Evolutionary conservation across 2,329 filamentous ascomycete species (phyloP), one percentile per base, ranked within the genome.

Genomic region (Ophidiomyces ophidiicola): DNA sequence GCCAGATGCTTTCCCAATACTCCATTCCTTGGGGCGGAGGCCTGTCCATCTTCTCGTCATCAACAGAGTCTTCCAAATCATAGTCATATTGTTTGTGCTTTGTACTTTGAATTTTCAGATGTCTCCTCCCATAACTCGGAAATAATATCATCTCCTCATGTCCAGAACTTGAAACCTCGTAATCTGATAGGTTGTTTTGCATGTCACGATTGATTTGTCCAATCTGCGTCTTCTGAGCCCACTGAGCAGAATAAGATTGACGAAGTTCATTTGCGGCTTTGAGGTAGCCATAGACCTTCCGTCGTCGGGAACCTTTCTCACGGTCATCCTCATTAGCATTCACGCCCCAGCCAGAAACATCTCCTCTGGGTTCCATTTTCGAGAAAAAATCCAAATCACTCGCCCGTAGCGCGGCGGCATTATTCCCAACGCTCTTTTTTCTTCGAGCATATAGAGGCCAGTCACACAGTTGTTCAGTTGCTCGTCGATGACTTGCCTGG

Each of bases 121-220:
- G 80, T 44, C 70, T 71, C 54, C 87, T 78, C 6, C 84, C 85
- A 57, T 98, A 98, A 38, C 85, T 94, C 0, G 90, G 90, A 50
- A 98, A 98, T 17, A 98, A 58, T 6, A 98, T 76, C 78, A 98
- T 84, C 63, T 96, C 84, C 57, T 94, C 86, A 44, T 85, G 75
- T 8, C 84, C 87, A 45, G 77, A 78, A 7, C 77, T 73, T 11
- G 81, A 74, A 44, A 94, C 82, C n/a, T 80, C 75, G 12, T 84
- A 81, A 49, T 94, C 80, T 0, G 86, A 84, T 53, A 93, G 94
- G 1, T 80, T 76, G 0, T 80, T 82, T 0, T 84, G 80, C 20
- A 83, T 81, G 31, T 69, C 58, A 18, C 64, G 57, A 28, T 59
- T 58, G 31, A 68, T 62, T 23, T 64, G 62, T 19, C 61, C 60